A percentile compares a stretch with the other conserved stretches of the same genome.
phyloP scores from a whole-genome alignment of 2,329 filamentous ascomycete genomes.

The Fusarium palustre region DNA sequence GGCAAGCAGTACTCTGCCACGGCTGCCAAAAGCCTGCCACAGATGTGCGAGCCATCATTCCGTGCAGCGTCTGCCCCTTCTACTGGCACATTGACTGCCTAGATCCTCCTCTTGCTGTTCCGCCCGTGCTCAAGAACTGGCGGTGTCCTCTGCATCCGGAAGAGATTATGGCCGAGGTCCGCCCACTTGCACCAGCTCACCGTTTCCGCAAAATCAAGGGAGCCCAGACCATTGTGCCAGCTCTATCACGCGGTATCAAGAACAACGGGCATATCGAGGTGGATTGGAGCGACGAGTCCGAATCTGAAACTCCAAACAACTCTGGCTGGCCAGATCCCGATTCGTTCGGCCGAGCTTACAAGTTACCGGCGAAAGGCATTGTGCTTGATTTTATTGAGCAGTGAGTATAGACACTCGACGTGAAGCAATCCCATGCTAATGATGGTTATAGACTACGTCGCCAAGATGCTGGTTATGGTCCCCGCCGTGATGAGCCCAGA shows the following conservation, averaged over 20 bases:
- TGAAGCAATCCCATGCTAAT: constrained; percentile 21
- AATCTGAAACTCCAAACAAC: constrained; percentile 67
- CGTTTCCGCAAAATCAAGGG: constrained; percentile 71
- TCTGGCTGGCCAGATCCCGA: constrained; percentile 68
- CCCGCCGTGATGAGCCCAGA: constrained; percentile 48
- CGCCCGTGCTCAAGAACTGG: constrained; percentile 83
- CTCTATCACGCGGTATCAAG: constrained; percentile 70
- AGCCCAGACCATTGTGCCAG: constrained; percentile 62
- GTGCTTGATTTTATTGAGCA: constrained; percentile 78
- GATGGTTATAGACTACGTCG: constrained; percentile 50
- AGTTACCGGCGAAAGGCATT: constrained; percentile 72
- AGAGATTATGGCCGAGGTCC: constrained; percentile 73
- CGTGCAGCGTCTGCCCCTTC: constrained; percentile 84
- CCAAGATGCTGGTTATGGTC: constrained; percentile 55
- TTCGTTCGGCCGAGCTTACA: constrained; percentile 73
- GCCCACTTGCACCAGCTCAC: constrained; percentile 70
- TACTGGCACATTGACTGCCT: constrained; percentile 95
- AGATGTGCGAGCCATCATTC: constrained; percentile 76
- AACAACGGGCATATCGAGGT: constrained; percentile 81
- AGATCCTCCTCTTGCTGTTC: constrained; percentile 83
- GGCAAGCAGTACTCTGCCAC: constrained; percentile 81
- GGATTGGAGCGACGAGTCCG: constrained; percentile 68
- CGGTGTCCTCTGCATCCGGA: constrained; percentile 89
- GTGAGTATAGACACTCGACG: constrained; percentile 56
- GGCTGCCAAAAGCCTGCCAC: constrained; percentile 76